Base-by-base conservation (phyloP, 805 yeast genomes). In the Priceomyces melissophilus region DNA sequence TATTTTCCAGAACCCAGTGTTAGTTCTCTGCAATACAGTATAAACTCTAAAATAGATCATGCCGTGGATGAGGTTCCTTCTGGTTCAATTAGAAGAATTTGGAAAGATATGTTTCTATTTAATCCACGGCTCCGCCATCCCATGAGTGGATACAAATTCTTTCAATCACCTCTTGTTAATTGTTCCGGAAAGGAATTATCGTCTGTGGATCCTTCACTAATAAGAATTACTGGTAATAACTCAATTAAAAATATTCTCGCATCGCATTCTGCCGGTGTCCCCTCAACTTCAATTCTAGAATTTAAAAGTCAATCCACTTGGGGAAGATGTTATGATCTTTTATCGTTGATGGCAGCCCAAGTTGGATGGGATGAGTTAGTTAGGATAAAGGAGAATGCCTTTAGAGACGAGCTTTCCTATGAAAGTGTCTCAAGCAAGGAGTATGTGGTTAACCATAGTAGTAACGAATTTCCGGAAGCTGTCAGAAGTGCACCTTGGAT, bases 341-440 rank as follows among this genome's bases (percentile, higher is more conserved):
- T 91, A 42, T 80, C 95, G 3, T 69, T 79, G 7, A 75, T 93
- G 48, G 79, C 82, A 2, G 74, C 82, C 13, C 63, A 72, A 16
- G 67, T 82, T 31, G 96, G 96, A 3, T 91, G 99, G 99, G 87
- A 87, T 50, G 77, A 74, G 28, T 60, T 88, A 28, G 70, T 90
- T 48, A 67, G 70, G 42, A 54, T 82, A 30, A 78, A 96, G 43
- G 79, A 89, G 1, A 65, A 71, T 13, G 81, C 85, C 0, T 91
- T 91, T 62, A 79, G 81, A 53, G 20, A 37, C 14, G 38, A 27
- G 12, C 5, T 23, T 8, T 13, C 26, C 26, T 12, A 32, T 10
- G n/a, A 16, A 12, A 20, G 14, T 10, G 35, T 30, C 14, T 27
- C 35, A 30, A 10, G 39, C 30, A 41, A 46, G 4, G 37, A 40